Evolutionary conservation across 1,284 basidiomycete species (phyloP), one percentile per base, ranked within the genome.

Genomic region (Exobasidium cylindrosporum): DNA sequence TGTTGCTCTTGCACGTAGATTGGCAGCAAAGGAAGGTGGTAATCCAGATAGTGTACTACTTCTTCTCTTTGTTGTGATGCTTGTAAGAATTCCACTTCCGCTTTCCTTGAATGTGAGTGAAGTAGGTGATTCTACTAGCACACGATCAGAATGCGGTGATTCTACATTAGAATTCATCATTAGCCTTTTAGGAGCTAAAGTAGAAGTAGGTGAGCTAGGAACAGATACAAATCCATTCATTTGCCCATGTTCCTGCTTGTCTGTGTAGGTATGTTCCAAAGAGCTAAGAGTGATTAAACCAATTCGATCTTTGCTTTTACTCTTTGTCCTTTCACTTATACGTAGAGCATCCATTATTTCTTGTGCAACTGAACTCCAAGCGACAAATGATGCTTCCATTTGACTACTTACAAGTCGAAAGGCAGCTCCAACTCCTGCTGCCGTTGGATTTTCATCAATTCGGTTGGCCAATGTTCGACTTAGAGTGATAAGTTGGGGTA

Each of bases 401-500:
- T 74, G 71, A 23, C 60, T 63, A 4, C 63, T 61, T 14, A 78
- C 61, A 10, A 64, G 46, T 10, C 66, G 54, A 52, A 78, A 78
- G 0, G 76, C 70, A 1, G 65, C 67, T 13, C 71, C 76, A 10
- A 78, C 76, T 32, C 76, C 76, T 1, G 65, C 69, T 21, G 74
- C 71, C 23, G 76, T 74, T 1, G 76, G 76, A 28, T 72, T 70
- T 24, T 72, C 72, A 50, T 78, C 76, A 28, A 78, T 71, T 11
- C 73, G 68, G 28, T 69, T 64, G 13, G 70, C 67, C 14, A 78
- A 64, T 7, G 66, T 64, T n/a, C 74, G 75, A 65, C 74, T 77
- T 40, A 78, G 62, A 6, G 70, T 68, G 47, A 78, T 78, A 30
- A 78, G 66, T 54, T 75, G 72, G 17, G 76, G 76, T 10, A 78